These are phyloP conservation scores for Rhynchosporium secalis DNA, from an alignment of 2,329 filamentous ascomycete genomes.

Conservation along the genomic window DNA sequence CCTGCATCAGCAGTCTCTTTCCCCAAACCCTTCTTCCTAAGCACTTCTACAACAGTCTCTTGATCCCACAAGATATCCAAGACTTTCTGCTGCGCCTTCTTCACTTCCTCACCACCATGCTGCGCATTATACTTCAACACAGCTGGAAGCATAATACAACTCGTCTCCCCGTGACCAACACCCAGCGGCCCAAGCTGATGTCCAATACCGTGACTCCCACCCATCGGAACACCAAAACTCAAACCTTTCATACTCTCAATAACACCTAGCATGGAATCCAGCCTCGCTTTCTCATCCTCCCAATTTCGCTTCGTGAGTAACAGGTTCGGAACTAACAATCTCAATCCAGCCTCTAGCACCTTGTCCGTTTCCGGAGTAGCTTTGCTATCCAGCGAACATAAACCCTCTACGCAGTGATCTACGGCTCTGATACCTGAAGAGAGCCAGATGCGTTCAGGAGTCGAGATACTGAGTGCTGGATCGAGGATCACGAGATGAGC, in stretches of 20 bases:
- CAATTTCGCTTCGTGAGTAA: constrained; percentile 31
- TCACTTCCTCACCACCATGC: constrained; percentile 5
- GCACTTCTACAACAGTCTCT: background rate
- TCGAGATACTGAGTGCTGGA: constrained; percentile 51
- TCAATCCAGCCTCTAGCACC: constrained; percentile 27
- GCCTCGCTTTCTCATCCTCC: constrained; percentile 9
- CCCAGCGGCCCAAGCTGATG: constrained; percentile 42
- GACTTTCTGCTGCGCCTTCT: constrained; percentile 14
- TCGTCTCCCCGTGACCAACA: constrained; percentile 60
- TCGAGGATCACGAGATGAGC: constrained; percentile 58
- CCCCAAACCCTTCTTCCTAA: constrained; percentile 5
- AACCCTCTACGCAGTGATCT: constrained; percentile 58
- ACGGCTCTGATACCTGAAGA: constrained; percentile 57
- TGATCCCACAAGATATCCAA: constrained; percentile 15
- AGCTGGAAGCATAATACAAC: constrained; percentile 54
- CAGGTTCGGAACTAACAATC: constrained; percentile 33
- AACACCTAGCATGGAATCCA: constrained; percentile 19
- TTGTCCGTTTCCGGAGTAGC: constrained; percentile 25
- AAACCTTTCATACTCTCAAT: constrained; percentile 18
- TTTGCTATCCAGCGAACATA: constrained; percentile 44
- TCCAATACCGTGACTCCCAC: constrained; percentile 18
- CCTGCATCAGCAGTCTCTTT: constrained; percentile 45
- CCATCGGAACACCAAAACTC: constrained; percentile 13
- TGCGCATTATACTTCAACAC: constrained; percentile 46
- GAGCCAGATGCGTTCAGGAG: constrained; percentile 55